These are phyloP conservation scores for Mycena amicta DNA, from an alignment of 768 basidiomycete species.

Conservation along the genomic window DNA sequence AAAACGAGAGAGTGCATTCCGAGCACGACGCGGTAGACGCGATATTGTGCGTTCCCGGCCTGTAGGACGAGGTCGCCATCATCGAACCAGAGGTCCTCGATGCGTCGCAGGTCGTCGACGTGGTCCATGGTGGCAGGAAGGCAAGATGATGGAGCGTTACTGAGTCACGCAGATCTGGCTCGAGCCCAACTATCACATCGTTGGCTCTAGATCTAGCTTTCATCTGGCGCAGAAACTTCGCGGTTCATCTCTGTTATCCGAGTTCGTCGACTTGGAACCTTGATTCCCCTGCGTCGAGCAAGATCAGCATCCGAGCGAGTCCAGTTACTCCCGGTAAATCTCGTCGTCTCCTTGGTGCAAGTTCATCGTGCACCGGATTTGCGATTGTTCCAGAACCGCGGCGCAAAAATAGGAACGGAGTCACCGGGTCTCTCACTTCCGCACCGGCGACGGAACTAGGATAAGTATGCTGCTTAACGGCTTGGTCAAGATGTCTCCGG, in stretches of 20 bases:
- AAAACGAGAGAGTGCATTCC: neutral
- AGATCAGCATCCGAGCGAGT: no score
- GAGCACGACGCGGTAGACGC: conserved; percentile 3
- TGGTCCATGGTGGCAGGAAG: neutral
- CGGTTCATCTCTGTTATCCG: neutral
- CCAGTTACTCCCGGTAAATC: no score
- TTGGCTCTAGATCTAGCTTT: no score
- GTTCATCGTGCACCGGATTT: no score
- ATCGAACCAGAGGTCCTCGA: conserved; percentile 7
- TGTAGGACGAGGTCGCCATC: conserved; percentile 11
- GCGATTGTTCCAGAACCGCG: no score
- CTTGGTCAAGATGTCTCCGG: no score
- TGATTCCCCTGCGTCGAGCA: neutral
- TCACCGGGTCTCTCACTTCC: no score
- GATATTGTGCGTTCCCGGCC: conserved; percentile 9
- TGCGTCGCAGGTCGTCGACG: neutral
- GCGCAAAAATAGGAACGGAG: no score
- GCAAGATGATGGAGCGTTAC: neutral
- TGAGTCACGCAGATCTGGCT: neutral
- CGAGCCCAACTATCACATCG: neutral
- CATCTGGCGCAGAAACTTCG: no score
- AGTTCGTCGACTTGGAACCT: neutral
- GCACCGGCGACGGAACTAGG: no score
- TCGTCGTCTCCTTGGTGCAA: no score
- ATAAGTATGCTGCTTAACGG: no score